Conservation (phyloP, 2,329 filamentous ascomycete genomes). For the Akanthomyces uredinophilus region DNA sequence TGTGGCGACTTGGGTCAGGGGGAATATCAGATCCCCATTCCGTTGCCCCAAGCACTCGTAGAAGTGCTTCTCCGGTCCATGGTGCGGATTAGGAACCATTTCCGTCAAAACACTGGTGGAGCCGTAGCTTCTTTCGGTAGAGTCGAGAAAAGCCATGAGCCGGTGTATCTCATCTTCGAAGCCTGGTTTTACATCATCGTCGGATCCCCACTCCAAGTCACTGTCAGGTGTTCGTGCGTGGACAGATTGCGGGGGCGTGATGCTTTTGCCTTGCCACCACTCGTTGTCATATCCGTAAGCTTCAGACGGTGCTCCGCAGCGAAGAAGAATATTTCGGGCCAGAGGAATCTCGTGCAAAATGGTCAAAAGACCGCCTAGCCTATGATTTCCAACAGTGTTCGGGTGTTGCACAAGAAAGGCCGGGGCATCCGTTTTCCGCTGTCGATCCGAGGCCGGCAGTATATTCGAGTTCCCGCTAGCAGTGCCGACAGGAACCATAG, state of each 20-base stretch:
- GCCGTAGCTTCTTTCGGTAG: constrained; percentile 55
- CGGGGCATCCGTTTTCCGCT: constrained; percentile 37
- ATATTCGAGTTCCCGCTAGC: constrained; percentile 21
- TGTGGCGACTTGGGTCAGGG: constrained; percentile 30
- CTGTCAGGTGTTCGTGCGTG: constrained; percentile 24
- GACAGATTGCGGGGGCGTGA: constrained; percentile 30
- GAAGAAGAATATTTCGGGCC: constrained; percentile 50
- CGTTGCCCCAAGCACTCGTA: constrained; percentile 37
- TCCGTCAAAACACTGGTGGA: constrained; percentile 45
- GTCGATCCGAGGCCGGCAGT: constrained; percentile 37
- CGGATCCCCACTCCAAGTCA: constrained; percentile 27
- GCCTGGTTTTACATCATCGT: constrained; percentile 27
- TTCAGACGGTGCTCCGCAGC: constrained; percentile 33
- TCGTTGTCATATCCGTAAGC: constrained; percentile 52
- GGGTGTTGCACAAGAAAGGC: constrained; percentile 44
- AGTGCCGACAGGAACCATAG: constrained; percentile 44
- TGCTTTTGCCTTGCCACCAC: constrained; percentile 58
- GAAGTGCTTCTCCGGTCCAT: constrained; percentile 37
- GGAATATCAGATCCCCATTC: constrained; percentile 23
- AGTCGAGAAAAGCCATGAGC: constrained; percentile 58
- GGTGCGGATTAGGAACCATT: constrained; percentile 28
- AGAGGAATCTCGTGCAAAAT: constrained; percentile 57
- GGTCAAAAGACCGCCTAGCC: constrained; percentile 50
- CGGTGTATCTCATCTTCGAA: constrained; percentile 55
- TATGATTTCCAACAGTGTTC: constrained; percentile 31